Percentiles rank a stretch among this genome's conserved stretches.
phyloP scores from a whole-genome alignment of 306 rosid genomes.

The Benincasa hispida region DNA sequence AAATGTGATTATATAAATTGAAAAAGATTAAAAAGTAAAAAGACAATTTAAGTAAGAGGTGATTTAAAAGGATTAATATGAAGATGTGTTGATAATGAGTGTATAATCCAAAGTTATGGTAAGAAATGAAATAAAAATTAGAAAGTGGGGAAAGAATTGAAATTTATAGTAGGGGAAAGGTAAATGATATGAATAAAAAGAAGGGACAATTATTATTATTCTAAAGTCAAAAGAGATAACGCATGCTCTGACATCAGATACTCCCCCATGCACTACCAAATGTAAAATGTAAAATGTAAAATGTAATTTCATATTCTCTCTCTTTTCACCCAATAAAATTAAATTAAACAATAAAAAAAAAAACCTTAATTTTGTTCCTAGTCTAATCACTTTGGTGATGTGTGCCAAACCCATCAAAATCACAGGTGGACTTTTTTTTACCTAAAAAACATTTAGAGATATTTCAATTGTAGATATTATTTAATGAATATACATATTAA shows the following conservation, averaged over 20 bases:
- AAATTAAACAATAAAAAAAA: no score
- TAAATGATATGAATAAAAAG: neutral
- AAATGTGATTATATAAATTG: no score
- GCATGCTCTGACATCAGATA: slow-evolving; percentile 15
- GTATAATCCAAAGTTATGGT: neutral
- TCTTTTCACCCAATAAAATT: neutral
- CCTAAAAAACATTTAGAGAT: no score
- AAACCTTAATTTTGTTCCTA: neutral
- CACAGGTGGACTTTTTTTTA: no score
- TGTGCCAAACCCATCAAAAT: neutral
- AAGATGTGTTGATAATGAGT: neutral
- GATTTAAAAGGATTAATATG: no score
- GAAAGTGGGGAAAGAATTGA: neutral
- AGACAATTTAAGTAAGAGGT: no score
- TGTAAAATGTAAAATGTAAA: neutral
- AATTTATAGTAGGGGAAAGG: neutral
- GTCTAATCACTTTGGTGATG: neutral
- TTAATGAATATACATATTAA: no score
- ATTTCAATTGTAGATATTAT: no score
- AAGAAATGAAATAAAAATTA: neutral
- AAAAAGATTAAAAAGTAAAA: no score
- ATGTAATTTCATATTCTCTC: neutral
- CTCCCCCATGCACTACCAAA: neutral
- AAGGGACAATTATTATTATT: neutral
- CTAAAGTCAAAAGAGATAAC: neutral